A percentile compares a stretch with the other conserved stretches of the same genome.
Conservation (phyloP, 2,329 filamentous ascomycete genomes). For the Fusarium coicis region DNA sequence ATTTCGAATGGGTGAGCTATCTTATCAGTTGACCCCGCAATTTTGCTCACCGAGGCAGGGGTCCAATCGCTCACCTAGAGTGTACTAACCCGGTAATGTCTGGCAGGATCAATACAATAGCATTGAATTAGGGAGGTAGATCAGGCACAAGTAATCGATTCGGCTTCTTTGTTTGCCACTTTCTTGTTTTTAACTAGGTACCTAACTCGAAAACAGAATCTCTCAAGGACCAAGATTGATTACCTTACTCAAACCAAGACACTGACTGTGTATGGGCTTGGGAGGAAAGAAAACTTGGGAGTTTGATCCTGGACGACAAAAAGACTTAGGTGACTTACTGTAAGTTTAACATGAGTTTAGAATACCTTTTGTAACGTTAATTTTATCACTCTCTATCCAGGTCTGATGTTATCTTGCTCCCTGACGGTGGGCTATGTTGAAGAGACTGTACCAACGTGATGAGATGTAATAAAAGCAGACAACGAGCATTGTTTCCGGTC, state of each 20-base stretch:
- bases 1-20: slow-evolving; percentile 26
- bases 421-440: background rate
- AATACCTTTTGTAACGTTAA: too few species aligned
- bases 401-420: too few species aligned
- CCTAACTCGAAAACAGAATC: background rate
- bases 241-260: background rate
- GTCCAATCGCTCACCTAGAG: slow-evolving; percentile 20
- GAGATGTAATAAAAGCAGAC: background rate
- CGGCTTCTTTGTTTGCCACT: background rate
- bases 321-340: too few species aligned
- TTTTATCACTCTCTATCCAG: too few species aligned
- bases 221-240: background rate
- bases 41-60: slow-evolving; percentile 37
- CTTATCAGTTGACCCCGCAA: slow-evolving; percentile 46
- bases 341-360: too few species aligned
- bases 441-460: background rate
- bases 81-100: slow-evolving; percentile 19
- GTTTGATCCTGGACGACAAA: too few species aligned
- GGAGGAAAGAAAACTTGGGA: too few species aligned
- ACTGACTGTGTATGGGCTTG: background rate
- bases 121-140: background rate
- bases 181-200: background rate
- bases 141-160: background rate
- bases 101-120: background rate
- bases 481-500: background rate